Evolutionary conservation across 257 asterid genomes (phyloP).

Genomic region (Nyctanthes arbortristis): DNA sequence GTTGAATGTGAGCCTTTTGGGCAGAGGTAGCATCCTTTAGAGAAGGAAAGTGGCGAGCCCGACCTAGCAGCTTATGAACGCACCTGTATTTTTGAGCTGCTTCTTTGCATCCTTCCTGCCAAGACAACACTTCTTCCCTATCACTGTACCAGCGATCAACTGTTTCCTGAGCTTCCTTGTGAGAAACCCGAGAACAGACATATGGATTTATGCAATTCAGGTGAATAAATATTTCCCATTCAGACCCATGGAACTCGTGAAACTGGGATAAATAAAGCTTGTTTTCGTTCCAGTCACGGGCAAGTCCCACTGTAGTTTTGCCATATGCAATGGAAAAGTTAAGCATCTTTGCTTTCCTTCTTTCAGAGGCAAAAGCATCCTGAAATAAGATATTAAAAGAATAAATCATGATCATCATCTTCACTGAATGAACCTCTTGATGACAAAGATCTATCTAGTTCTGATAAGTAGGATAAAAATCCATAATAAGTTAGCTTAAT

Average conservation of each 20-base stretch:
- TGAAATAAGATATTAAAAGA: slow-evolving; percentile 34
- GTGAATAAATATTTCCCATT: neutral
- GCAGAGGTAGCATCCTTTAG: slow-evolving; percentile 51
- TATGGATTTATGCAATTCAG: slow-evolving; percentile 8
- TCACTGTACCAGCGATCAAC: slow-evolving; percentile 93
- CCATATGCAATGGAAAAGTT: slow-evolving; percentile 97
- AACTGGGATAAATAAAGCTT: too few relatives aligned
- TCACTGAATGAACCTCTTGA: slow-evolving; percentile 12
- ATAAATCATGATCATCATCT: too few relatives aligned
- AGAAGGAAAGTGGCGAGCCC: slow-evolving; percentile 87
- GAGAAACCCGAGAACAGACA: slow-evolving; percentile 66
- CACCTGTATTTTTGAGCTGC: slow-evolving; percentile 52
- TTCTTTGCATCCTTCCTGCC: slow-evolving; percentile 78
- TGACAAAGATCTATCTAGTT: too few relatives aligned
- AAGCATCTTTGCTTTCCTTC: slow-evolving; percentile 99
- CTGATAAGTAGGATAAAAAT: too few relatives aligned
- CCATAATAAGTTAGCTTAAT: too few relatives aligned
- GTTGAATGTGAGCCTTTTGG: slow-evolving; percentile 74
- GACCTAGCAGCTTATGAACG: slow-evolving; percentile 80
- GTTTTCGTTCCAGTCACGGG: slow-evolving; percentile 92
- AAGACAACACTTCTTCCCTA: slow-evolving; percentile 75
- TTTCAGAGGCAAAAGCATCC: slow-evolving; percentile 96
- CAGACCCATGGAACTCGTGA: too few relatives aligned
- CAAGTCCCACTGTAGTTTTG: slow-evolving; percentile 79
- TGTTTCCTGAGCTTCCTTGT: slow-evolving; percentile 86